Evolutionary conservation across 768 basidiomycete genomes (phyloP), one percentile per base, ranked within the genome.

Genomic region (Myochromella boudieri): DNA sequence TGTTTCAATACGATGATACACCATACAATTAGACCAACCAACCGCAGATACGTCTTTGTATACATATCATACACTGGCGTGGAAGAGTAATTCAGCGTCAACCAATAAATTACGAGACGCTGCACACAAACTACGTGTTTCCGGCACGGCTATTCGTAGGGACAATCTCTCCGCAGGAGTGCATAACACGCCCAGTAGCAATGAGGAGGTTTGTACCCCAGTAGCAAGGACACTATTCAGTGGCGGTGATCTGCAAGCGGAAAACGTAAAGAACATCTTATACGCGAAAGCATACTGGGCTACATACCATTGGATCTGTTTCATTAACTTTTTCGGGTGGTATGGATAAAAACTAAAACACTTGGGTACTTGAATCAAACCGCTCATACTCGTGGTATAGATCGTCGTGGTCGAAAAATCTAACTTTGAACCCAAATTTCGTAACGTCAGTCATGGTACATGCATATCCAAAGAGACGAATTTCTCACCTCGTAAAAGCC

Each of bases 61-160:
- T 39, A 11, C 37, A 39, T 39, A n/a, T 39, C 37, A 20, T 39
- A 39, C 37, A 39, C 37, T 39, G 29, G 8, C n/a, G 14, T n/a
- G n/a, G n/a, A 14, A 6, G 37, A 39, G 17, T 6, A 7, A 25
- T 20, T 39, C 10, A 20, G 22, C 11, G 14, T 20, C 4, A 21
- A 5, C n/a, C 20, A 8, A 7, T 37, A 15, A 18, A 18, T 10
- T 21, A 39, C 17, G 37, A 39, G 6, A 39, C 17, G 14, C 6
- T 7, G 17, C 37, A 39, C 7, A 39, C 37, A 39, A n/a, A 39
- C 22, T n/a, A 39, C 12, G 17, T 39, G 37, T 39, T 39, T 39
- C 22, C 37, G 8, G n/a, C 37, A 11, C 37, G 17, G 22, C 37
- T 39, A 25, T 39, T 39, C 7, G 17, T 39, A 7, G 37, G 37